Base-by-base conservation (phyloP, 257 asterid genomes). In the Linaria vulgaris region DNA sequence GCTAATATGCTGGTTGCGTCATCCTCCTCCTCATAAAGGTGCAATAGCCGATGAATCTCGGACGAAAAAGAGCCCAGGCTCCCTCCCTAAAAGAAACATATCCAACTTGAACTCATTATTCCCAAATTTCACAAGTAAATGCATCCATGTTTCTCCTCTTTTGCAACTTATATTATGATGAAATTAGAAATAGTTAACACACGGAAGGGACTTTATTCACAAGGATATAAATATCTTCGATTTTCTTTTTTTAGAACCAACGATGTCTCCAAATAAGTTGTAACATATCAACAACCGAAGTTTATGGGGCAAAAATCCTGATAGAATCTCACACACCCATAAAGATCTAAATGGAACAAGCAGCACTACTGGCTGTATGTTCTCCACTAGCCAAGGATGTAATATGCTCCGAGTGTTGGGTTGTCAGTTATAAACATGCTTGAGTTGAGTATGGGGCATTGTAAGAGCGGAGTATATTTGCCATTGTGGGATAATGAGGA, bases 1-100 rank as follows among this genome's bases (percentile, higher is more conserved):
- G 88, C 85, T 74, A 94, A 80, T 58, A 73, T 81, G 76, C 99
- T 94, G 48, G 95, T 90, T 71, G 97, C 99, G 62, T 94, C 99
- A 87, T 94, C 99, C 74, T 94, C 96, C 83, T 85, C 99, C 62
- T 94, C 99, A 75, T 69, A 81, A 37, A 85, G 85, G 73, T 85
- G 97, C 85, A 94, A 72, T 76, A 90, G 83, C 66, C 92, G 85
- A 69, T 60, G 69, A 70, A 94, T 82, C 34, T 94, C 99, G 7
- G 99, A 78, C 47, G 97, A 80, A 68, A 85, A 79, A 12, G 70
- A 51, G n/a, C 82, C 87, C 51, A 73, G 83, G 80, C 99, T 94
- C 49, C 91, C 97, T 44, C 80, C 97, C 99, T 94, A 76, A 61
- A 77, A 14, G 76, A 47, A 37, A 72, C 51, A 57, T 51, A 77